Evolutionary conservation across 1,139 yeast species (phyloP).

Genomic region (Yamadazyma atmosphaerica): DNA sequence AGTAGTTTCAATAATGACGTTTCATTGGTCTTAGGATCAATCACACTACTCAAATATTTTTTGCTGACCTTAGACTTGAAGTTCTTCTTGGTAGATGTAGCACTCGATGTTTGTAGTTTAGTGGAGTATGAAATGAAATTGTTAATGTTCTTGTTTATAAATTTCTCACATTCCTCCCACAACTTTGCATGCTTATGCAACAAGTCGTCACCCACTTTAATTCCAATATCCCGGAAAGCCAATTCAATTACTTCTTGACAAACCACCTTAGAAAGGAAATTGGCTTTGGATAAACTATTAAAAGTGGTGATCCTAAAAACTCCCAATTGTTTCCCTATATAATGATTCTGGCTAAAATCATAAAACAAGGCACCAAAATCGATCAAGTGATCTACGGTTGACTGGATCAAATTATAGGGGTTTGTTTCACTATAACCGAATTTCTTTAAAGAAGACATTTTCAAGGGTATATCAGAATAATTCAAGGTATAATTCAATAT

Average conservation of each 20-base stretch:
- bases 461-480: constrained; percentile 34
- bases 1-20: constrained; percentile 49
- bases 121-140: constrained; percentile 36
- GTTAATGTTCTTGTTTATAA: constrained; percentile 44
- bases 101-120: constrained; percentile 33
- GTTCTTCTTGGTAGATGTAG: constrained; percentile 32
- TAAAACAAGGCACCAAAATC: constrained; percentile 69
- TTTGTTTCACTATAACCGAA: constrained; percentile 36
- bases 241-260: constrained; percentile 61
- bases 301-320: constrained; percentile 65
- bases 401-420: constrained; percentile 39
- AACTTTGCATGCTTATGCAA: constrained; percentile 52
- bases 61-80: constrained; percentile 48
- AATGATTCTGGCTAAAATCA: constrained; percentile 47
- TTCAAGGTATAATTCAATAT: constrained; percentile 20
- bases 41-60: constrained; percentile 44
- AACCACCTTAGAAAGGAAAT: constrained; percentile 56
- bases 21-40: constrained; percentile 43
- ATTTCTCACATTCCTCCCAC: constrained; percentile 62
- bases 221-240: constrained; percentile 55
- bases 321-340: constrained; percentile 68
- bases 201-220: constrained; percentile 39
- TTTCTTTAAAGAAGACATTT: constrained; percentile 35
- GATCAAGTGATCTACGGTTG: constrained; percentile 47
- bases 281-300: constrained; percentile 65